Evolutionary conservation across 2,329 filamentous ascomycete genomes (phyloP).

Genomic region (Fusarium mundagurra): DNA sequence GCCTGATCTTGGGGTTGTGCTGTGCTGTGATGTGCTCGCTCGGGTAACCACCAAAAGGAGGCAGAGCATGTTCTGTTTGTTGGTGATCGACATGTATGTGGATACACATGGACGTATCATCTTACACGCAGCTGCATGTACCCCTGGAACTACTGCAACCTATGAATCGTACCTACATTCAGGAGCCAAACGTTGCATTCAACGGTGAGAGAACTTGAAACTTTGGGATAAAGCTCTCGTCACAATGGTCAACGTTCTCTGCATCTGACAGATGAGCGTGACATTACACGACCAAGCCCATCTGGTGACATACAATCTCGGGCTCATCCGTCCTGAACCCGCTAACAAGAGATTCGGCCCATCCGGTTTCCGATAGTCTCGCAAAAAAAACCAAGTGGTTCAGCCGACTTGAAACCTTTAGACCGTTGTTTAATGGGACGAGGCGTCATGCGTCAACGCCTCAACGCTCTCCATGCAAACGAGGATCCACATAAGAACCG

Average conservation of each 20-base stretch:
- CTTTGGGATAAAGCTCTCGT: neutral
- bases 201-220: neutral
- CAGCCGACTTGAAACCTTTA: conserved; percentile 4
- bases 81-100: conserved; percentile 17
- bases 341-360: conserved; percentile 9
- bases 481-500: conserved; percentile 1
- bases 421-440: neutral
- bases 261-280: neutral
- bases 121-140: conserved; percentile 21
- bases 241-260: neutral
- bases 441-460: conserved; percentile 26
- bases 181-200: neutral
- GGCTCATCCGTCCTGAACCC: conserved; percentile 2
- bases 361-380: neutral
- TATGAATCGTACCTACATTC: neutral
- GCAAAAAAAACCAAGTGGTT: neutral
- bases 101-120: conserved; percentile 18
- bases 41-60: neutral
- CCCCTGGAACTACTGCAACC: neutral
- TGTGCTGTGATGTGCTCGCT: neutral
- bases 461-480: conserved; percentile 15
- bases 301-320: neutral
- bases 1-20: neutral
- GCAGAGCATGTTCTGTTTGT: neutral
- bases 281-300: neutral